Base-by-base conservation (phyloP, 148 eudicot species). In the Agrostemma githago region DNA sequence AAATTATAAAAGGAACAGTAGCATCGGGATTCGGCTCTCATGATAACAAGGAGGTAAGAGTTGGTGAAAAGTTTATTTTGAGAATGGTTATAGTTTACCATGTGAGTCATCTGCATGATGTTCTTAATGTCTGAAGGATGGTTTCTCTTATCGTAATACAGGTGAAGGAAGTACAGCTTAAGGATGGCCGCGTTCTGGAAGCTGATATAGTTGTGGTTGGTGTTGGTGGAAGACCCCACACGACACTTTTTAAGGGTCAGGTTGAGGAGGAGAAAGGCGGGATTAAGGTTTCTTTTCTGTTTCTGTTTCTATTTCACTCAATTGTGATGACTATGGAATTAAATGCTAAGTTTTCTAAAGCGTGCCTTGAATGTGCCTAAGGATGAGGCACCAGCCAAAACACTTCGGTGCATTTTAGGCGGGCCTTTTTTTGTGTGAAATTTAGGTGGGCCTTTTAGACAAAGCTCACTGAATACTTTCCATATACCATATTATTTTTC, bases 191-290 rank as follows among this genome's bases (percentile, higher is more conserved):
- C 71, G 96, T 86, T 78, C 84, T 96, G 59, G 96, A 86, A 69
- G 99, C 97, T 41, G 97, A 96, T 75, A 90, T 96, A 37, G 97
- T 96, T 74, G 86, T 96, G 70, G 99, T 92, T 79, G 99, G 99
- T 72, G 99, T 96, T 76, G 99, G 99, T 46, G 99, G 82, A 77
- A 89, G 92, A 62, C 99, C 99, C 51, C 95, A 92, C 41, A 92
- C 85, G 37, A 59, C 65, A 39, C 79, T 92, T 64, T 90, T 96
- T 78, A 96, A 96, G 77, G 99, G 99, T 14, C 99, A 96, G 79
- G 82, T 92, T 80, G 95, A 81, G 82, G 99, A 96, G 76, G 99
- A 96, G 68, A 96, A 96, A 78, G 97, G 99, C 76, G 99, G 99
- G 80, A 90, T 96, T 44, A 89, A 96, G 99, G 99, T 96, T 60